Conservation (phyloP, 129 eudicot genomes). For the Pulicaria dysenterica region DNA sequence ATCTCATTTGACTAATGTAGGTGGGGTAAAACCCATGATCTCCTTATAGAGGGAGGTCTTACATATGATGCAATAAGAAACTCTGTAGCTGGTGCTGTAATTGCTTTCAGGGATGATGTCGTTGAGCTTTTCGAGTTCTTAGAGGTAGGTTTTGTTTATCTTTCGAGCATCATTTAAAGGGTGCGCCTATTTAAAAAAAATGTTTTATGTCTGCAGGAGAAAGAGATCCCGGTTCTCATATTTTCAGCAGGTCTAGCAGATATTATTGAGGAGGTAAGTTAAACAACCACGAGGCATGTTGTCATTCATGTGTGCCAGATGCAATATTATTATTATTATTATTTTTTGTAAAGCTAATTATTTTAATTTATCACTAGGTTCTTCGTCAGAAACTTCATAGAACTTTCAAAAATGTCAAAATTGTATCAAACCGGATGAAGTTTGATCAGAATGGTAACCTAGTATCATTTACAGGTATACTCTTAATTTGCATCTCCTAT, state of each 20-base stretch:
- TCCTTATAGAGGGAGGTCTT: conserved; percentile 92
- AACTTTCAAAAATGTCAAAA: conserved; percentile 69
- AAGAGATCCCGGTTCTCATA: conserved; percentile 77
- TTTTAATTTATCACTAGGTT: conserved; percentile 51
- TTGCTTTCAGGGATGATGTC: conserved; percentile 80
- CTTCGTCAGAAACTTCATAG: conserved; percentile 77
- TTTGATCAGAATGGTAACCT: conserved; percentile 77
- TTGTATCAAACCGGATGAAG: conserved; percentile 88
- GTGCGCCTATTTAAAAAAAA: not conserved
- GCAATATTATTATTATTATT: too few species aligned
- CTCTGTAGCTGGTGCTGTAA: conserved; percentile 63
- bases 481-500: too few species aligned
- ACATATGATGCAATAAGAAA: conserved; percentile 66
- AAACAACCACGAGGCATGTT: not conserved
- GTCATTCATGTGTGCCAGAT: conserved; percentile 16
- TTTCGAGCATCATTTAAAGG: not conserved
- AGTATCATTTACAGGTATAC: conserved; percentile 69
- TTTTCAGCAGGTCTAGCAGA: conserved; percentile 97
- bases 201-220: conserved; percentile 49
- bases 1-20: conserved; percentile 33
- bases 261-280: conserved; percentile 83
- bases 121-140: conserved; percentile 76
- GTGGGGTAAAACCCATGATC: conserved; percentile 89
- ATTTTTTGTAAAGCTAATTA: not conserved
- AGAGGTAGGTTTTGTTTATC: conserved; percentile 51